Base-by-base conservation (phyloP, 495 filamentous ascomycete genomes). In the Daldinia bambusicola region DNA sequence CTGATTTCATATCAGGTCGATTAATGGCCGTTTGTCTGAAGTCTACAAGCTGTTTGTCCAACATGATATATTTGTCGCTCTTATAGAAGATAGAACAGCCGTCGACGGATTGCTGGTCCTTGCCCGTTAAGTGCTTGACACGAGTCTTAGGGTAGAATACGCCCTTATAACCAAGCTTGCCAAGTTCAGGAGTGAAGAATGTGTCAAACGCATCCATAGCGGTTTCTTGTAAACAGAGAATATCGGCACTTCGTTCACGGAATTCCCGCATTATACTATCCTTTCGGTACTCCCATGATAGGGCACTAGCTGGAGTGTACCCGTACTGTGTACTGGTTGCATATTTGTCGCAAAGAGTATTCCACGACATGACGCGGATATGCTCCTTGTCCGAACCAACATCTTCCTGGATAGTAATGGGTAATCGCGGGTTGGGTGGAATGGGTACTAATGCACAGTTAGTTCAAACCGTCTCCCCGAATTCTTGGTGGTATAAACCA, bases 1-100 rank as follows among this genome's bases (percentile, higher is more conserved):
- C 91, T 37, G 92, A 90, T 80, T 98, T 98, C 86, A 96, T 95
- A 78, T 98, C 95, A 5, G 93, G 91, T 56, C 96, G 86, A 63
- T 95, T 92, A 78, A 98, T 95, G 64, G 95, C 95, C 16, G 89
- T 91, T 66, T 92, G 91, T n/a, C 90, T 89, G 78, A 97, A 97
- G 78, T 97, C 93, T 74, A 99, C 88, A 51, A 97, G 76, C 61
- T 97, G 90, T 82, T 97, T 98, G 81, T 98, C 94, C 32, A 98
- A 88, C 51, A 96, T 81, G 70, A 96, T 92, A 80, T 92, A 98
- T 83, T 97, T 97, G 81, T 86, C 91, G 67, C 84, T 87, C 80
- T 97, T 99, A 86, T 92, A 98, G 79, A 99, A 98, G 34, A 92
- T 95, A 34, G 95, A 95, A 79, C 95, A 99, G 16, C 95, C 95